Base-by-base conservation (phyloP, 164 flowering plant species). In the Chimonanthus praecox region DNA sequence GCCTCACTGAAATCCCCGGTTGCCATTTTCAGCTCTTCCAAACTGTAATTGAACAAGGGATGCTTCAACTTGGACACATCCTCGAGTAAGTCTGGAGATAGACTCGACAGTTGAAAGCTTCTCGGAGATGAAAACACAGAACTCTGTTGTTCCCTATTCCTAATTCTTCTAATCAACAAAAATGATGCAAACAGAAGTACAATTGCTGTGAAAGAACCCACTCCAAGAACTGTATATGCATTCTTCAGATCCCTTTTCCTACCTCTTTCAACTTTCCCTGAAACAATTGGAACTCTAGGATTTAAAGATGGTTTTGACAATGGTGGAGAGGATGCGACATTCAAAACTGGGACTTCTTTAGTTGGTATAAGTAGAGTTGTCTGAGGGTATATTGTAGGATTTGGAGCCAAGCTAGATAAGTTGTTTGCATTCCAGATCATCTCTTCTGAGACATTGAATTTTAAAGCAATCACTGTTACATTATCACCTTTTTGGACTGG, bases 1-100 rank as follows among this genome's bases (percentile, higher is more conserved):
- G 65, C 80, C n/a, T 86, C 80, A 67, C 82, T 73, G 78, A 91
- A 91, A 72, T 85, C 78, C 21, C 77, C 67, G 0, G 94, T 91
- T 33, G 91, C 92, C 33, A 71, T 68, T 71, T 72, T 79, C 46
- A 91, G 77, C 72, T 88, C 91, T 16, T 87, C 88, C 18, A 83
- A 74, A 65, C 78, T 80, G 73, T 79, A 87, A 48, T 68, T 78
- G 49, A 76, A 72, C 79, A 91, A 72, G 3, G 90, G 87, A 49
- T 80, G 83, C 79, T 82, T 87, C 47, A 82, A 58, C 77, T 82
- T 78, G 49, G 80, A 79, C 82, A 84, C 78, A 20, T 83, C 85
- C 9, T 68, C 82, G 5, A 84, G 80, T 64, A 85, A 80, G 77
- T 85, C 88, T 7, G 78, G 85, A 11, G 88, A 84, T 13, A 87